Evolutionary conservation across 768 basidiomycete species (phyloP), one percentile per base, ranked within the genome.

Genomic region (Lactifluus subvellereus): DNA sequence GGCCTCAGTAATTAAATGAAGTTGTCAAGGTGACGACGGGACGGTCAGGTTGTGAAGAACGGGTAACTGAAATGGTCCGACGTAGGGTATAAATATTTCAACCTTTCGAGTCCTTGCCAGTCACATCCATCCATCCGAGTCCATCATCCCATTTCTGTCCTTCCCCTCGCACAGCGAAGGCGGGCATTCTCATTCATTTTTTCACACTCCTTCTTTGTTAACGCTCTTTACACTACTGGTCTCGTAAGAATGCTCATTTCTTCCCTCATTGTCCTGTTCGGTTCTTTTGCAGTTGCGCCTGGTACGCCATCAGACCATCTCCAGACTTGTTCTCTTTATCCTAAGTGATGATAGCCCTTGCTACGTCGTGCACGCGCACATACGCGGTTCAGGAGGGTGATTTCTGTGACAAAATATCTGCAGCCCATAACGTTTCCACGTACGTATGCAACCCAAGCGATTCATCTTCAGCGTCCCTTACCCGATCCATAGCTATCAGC

Each of bases 371-470:
- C 71, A 75, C 79, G n/a, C 83, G 89, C 66, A 78, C 71, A 20
- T 85, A 85, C 71, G 86, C 81, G 56, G 79, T 90, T 57, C 68
- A 74, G 62, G 68, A 70, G 6, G 83, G 82, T 38, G 85, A 89
- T 69, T 81, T 79, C 61, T 91, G 89, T 71, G 87, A 89, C 73
- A 69, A 64, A 59, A 90, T 91, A 72, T 88, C 84, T 67, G 80
- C 81, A 38, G 71, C 78, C 20, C 68, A 85, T 69, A 80, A 83
- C 58, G 82, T 80, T 64, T 87, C 86, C 43, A 85, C 84, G 86
- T 88, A 66, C 54, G 83, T 75, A 20, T 22, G 5, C 6, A 8
- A 11, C 8, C n/a, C 8, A 20, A 13, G 7, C 7, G 45, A 20
- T 20, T 18, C 48, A 54, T 72, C 32, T 27, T 20, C n/a, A 8